Base-by-base conservation (phyloP, 768 basidiomycete species). In the Tricholoma furcatifolium region DNA sequence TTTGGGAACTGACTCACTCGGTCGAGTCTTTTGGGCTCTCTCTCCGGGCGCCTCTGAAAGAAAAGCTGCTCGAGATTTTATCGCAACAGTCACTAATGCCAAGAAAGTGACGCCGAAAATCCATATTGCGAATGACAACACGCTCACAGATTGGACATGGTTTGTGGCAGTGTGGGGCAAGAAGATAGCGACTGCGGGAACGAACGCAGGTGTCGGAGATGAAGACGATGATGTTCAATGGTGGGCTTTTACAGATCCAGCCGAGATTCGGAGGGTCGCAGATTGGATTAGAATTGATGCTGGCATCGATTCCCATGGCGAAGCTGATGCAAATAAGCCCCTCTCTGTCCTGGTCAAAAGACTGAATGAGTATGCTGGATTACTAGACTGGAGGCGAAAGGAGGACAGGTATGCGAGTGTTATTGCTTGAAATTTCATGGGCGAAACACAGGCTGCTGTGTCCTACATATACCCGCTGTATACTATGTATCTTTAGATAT, bases 151-250 rank as follows among this genome's bases (percentile, higher is more conserved):
- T 30, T 93, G 90, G 89, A 74, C 82, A 1, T 90, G 85, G 85
- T 87, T 88, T 64, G 61, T 93, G n/a, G 82, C 79, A 4, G 86
- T 90, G 1, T 88, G 82, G 79, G 89, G 89, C 1, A 79, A 67
- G 66, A 77, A 70, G 55, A 81, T 83, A 17, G 56, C 63, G 20
- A 49, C 39, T 36, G 51, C 27, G 17, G 18, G 8, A 9, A 54
- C 54, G 43, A 55, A 47, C 18, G 32, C 17, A 42, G 27, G 7
- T 27, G 7, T 52, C 6, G 65, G 71, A 9, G 18, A 27, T 41
- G 58, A 47, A 4, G 76, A 77, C 2, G 66, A 70, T 4, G 71
- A 70, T 10, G 68, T 61, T 2, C 71, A 70, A n/a, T 92, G 90
- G 90, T 91, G 88, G 87, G 86, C 78, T 11, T 84, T 91, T 67